These are phyloP conservation scores for Iris macrosiphon DNA, from an alignment of 106 monocot genomes.

Conservation along the genomic window DNA sequence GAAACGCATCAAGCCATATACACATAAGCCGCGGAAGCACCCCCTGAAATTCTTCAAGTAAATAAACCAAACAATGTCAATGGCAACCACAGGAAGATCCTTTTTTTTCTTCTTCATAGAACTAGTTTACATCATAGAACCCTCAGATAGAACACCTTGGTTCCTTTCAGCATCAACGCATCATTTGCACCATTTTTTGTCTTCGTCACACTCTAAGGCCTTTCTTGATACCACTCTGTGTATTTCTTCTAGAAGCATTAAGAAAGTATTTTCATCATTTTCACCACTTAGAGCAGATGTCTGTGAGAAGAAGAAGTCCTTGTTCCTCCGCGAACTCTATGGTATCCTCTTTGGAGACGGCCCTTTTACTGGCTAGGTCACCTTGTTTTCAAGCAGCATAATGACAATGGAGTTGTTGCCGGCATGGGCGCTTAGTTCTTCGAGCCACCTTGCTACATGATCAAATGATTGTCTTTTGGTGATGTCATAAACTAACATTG, in stretches of 20 bases:
- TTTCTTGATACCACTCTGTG: constrained; percentile 39
- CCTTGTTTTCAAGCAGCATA: constrained; percentile 68
- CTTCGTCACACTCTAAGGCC: constrained; percentile 30
- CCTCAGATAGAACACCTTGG: constrained; percentile 37
- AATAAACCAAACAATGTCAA: too few relatives aligned
- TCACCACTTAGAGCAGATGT: constrained; percentile 65
- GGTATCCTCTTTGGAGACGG: constrained; percentile 40
- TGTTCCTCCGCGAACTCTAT: constrained; percentile 62
- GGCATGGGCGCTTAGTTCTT: constrained; percentile 30
- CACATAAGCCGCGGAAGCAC: too few relatives aligned
- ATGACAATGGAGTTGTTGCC: constrained; percentile 40
- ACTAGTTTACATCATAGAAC: constrained; percentile 48
- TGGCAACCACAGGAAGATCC: constrained; percentile 31
- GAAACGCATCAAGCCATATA: too few relatives aligned
- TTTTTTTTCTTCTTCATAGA: constrained; percentile 53
- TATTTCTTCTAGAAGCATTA: constrained; percentile 52
- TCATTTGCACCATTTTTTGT: constrained; percentile 17
- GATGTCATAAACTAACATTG: constrained; percentile 44
- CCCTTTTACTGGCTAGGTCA: constrained; percentile 32
- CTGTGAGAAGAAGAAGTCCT: constrained; percentile 70
- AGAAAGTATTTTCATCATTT: constrained; percentile 52
- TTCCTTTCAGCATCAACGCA: constrained; percentile 36
- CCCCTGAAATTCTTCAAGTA: too few relatives aligned
- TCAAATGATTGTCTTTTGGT: constrained; percentile 34
- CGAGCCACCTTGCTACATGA: constrained; percentile 40